Evolutionary conservation across 441 rosid genomes (phyloP), one percentile per base, ranked within the genome.

Genomic region (Daphne laureola): DNA sequence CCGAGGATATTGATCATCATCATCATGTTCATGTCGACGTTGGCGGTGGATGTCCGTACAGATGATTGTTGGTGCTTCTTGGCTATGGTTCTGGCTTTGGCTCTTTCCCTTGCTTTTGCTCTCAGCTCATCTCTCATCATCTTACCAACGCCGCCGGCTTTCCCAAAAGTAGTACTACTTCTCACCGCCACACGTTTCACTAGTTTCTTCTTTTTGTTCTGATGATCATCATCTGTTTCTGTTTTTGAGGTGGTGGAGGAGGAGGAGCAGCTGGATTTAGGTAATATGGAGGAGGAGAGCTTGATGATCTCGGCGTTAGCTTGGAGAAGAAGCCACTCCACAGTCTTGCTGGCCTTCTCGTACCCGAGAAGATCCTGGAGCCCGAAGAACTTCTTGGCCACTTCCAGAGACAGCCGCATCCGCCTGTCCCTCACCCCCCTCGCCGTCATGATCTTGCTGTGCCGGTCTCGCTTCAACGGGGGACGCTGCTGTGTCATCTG

Each of bases 301-400:
- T 78, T 75, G 51, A 53, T 67, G 67, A 88, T 92, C 43, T 83
- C 94, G 2, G 71, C 31, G 49, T 67, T 72, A 9, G 96, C 74
- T 55, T 81, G 83, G 36, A 44, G 31, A 45, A 92, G 89, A 14
- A 92, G 58, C 98, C 98, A 92, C 49, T 88, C 91, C 2, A 92
- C 91, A n/a, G 96, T 92, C 54, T 79, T 86, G 67, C 96, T 92
- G 7, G 94, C 87, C 66, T 84, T 92, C 43, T 92, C 95, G 47
- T 72, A 84, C 43, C 93, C 78, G 23, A 92, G 68, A 80, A 79
- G 78, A 75, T 92, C 96, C 72, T 92, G 98, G 48, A 92, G 73
- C 44, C 84, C 82, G 35, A 92, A 92, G 69, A 92, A 88, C 18
- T 74, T 70, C 9, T 69, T 71, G 15, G 98, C 96, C 14, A 88